Evolutionary conservation across 2,329 filamentous ascomycete genomes (phyloP).

Genomic region (Aschersonia sp.): DNA sequence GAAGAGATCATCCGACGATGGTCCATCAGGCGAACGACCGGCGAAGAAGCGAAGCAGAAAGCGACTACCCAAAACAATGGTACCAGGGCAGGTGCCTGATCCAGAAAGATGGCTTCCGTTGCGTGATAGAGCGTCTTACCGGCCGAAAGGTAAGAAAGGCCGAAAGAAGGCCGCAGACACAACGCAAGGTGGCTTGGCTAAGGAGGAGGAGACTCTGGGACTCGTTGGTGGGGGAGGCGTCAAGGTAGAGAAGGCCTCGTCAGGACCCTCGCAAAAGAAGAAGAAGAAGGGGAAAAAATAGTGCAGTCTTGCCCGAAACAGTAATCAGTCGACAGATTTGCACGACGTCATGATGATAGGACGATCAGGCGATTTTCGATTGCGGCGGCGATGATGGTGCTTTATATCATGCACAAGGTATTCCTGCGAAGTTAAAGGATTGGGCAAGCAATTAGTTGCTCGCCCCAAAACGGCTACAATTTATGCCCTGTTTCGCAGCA

Average conservation of each 20-base stretch:
- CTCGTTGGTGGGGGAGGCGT: slow-evolving; percentile 50
- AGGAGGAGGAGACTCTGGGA: slow-evolving; percentile 55
- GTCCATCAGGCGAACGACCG: slow-evolving; percentile 22
- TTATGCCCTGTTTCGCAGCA: too few relatives aligned
- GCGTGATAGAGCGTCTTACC: slow-evolving; percentile 75
- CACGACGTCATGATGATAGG: background rate
- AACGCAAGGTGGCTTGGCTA: slow-evolving; percentile 75
- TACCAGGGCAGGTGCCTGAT: slow-evolving; percentile 67
- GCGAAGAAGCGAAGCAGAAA: slow-evolving; percentile 44
- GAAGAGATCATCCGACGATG: slow-evolving; percentile 32
- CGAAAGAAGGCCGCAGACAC: slow-evolving; percentile 66
- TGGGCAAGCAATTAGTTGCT: too few relatives aligned
- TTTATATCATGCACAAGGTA: too few relatives aligned
- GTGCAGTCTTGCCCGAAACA: too few relatives aligned
- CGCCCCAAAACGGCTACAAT: too few relatives aligned
- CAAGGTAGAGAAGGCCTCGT: slow-evolving; percentile 46
- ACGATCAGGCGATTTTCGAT: background rate
- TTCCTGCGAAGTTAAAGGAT: too few relatives aligned
- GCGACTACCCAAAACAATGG: slow-evolving; percentile 59
- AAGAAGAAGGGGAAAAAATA: slow-evolving; percentile 41
- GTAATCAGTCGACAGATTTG: too few relatives aligned
- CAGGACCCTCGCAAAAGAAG: slow-evolving; percentile 26
- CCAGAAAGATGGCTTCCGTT: slow-evolving; percentile 89
- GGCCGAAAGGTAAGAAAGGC: slow-evolving; percentile 83
- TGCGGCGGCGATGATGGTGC: too few relatives aligned